Evolutionary conservation across 768 basidiomycete genomes (phyloP), one percentile per base, ranked within the genome.

Genomic region (Rhodotorula taiwanensis): DNA sequence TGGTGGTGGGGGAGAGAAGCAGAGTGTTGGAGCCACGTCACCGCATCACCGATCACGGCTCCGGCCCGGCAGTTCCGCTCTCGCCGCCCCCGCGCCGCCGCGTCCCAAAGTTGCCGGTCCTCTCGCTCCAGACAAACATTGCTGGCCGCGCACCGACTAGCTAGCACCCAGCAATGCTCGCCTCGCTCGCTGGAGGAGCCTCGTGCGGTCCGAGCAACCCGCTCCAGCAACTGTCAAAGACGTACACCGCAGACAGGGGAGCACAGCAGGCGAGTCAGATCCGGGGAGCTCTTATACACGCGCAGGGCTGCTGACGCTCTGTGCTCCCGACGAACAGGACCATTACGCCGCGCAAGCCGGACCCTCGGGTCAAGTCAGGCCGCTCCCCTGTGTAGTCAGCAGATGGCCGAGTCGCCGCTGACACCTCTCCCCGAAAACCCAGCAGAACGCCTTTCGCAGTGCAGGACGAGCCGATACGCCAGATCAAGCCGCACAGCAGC

Each of bases 141-240:
- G 16, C 36, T 10, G 36, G 36, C 10, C 36, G 16, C 36, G 16
- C 36, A 10, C 10, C 36, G 36, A 39, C 10, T 9, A 39, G 36
- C 36, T 10, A 10, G 10, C 36, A 39, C 36, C 9, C 36, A 39
- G n/a, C 30, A 2, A 58, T 58, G 44, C 79, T 92, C 33, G 85
- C 88, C 52, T 81, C 88, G 80, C 84, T 93, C 25, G 81, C 85
- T 27, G 83, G 81, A 50, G 84, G 84, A 45, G 79, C 87, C 2
- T 88, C 90, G 48, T 94, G 90, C 69, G 91, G 91, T 1, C 89
- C 91, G 10, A 82, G 82, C 1, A 94, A 91, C 74, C 84, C 89
- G 16, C 76, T 94, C 23, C 87, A 89, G 72, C 82, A 81, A 21
- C 82, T 94, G 9, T 81, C 86, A 0, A 92, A 91, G 73, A 80